phyloP scores from a whole-genome alignment of 2,329 filamentous ascomycete species.

The Delphinella strobiligena region DNA sequence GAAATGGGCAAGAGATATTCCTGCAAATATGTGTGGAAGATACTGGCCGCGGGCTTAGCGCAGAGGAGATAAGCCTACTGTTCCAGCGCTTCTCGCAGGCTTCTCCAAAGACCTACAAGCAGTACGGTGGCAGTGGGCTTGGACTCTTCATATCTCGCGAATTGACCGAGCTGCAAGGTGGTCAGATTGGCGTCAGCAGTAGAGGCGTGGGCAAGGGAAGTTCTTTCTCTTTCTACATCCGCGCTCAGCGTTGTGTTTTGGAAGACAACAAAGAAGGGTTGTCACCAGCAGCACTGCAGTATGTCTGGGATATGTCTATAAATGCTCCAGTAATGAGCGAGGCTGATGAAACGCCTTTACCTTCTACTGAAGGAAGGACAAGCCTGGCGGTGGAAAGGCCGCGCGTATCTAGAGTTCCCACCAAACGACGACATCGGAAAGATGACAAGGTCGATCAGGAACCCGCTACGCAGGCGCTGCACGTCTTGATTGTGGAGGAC shows the following conservation, averaged over 20 bases:
- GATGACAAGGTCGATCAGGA: conserved; percentile 29
- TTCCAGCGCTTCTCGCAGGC: conserved; percentile 59
- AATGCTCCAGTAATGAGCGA: no score
- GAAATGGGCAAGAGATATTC: conserved; percentile 20
- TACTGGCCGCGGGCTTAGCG: conserved; percentile 23
- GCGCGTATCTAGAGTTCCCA: conserved; percentile 1
- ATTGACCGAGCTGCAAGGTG: conserved; percentile 55
- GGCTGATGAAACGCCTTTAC: no score
- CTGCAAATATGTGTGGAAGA: conserved; percentile 23
- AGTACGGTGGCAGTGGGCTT: conserved; percentile 56
- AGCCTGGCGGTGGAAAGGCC: no score
- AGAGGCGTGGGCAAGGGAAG: conserved; percentile 45
- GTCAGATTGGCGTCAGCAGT: conserved; percentile 52
- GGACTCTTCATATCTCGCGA: conserved; percentile 56
- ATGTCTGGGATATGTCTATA: no score
- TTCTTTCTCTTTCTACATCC: conserved; percentile 55
- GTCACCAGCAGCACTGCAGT: background rate
- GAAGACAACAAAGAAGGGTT: background rate
- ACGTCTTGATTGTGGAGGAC: conserved; percentile 18
- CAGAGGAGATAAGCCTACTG: conserved; percentile 30
- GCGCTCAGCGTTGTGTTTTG: conserved; percentile 32
- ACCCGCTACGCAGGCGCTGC: conserved; percentile 23
- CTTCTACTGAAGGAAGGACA: no score
- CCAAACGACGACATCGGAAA: conserved; percentile 9
- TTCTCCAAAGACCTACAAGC: conserved; percentile 52